Evolutionary conservation across 2,329 filamentous ascomycete genomes (phyloP).

Genomic region (Xylariaceae sp.): DNA sequence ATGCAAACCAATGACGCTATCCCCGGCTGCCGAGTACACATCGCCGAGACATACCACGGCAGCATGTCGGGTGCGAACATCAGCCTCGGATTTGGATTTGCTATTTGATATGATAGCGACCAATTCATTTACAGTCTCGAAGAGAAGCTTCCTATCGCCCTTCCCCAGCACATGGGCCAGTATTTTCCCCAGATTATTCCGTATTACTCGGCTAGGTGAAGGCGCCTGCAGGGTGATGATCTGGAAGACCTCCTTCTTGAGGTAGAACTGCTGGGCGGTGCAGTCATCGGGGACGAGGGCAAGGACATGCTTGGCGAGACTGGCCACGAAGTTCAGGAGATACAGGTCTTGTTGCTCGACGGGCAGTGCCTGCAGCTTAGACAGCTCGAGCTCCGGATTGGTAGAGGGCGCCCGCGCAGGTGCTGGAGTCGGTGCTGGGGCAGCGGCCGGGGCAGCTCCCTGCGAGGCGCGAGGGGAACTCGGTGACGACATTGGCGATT

Average conservation of each 20-base stretch:
- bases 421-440: conserved; percentile 29
- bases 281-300: conserved; percentile 74
- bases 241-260: conserved; percentile 94
- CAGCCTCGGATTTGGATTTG: conserved; percentile 73
- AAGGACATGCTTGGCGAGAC: conserved; percentile 76
- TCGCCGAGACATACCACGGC: conserved; percentile 84
- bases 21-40: conserved; percentile 86
- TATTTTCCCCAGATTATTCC: conserved; percentile 83
- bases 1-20: conserved; percentile 84
- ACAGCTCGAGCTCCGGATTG: conserved; percentile 80
- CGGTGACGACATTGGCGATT: conserved; percentile 30
- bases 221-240: conserved; percentile 81
- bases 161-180: conserved; percentile 78
- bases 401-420: conserved; percentile 32
- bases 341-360: conserved; percentile 95
- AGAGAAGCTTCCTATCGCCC: conserved; percentile 87
- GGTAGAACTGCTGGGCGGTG: conserved; percentile 81
- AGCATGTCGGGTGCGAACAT: conserved; percentile 78
- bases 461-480: conserved; percentile 34
- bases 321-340: conserved; percentile 82
- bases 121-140: conserved; percentile 91
- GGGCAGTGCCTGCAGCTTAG: conserved; percentile 84
- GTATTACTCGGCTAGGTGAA: conserved; percentile 80
- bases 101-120: conserved; percentile 68
- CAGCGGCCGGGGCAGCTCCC: conserved; percentile 26